phyloP scores from a whole-genome alignment of 352 stramenopile genomes.

The Phytophthora brassicae region DNA sequence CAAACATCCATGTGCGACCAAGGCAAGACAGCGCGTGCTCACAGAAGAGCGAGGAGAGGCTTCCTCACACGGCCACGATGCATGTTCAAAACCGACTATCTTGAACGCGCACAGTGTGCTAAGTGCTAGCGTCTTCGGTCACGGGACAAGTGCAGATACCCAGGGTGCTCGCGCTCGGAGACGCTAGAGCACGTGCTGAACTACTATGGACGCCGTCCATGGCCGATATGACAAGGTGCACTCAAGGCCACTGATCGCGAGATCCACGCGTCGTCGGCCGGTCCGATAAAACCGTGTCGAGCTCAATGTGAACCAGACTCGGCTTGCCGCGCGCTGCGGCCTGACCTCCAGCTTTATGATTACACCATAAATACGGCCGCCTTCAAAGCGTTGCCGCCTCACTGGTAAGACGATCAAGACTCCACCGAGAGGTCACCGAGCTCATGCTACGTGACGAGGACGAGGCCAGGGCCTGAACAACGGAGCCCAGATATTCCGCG shows the following conservation, averaged over 20 bases:
- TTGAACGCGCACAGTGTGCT: conserved; percentile 7
- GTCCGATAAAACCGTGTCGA: background rate
- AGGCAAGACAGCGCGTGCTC: background rate
- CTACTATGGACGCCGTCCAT: conserved; percentile 12
- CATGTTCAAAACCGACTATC: conserved; percentile 13
- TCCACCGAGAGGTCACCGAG: no score
- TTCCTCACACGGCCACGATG: conserved; percentile 11
- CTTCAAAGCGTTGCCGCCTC: no score
- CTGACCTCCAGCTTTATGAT: conserved; percentile 1
- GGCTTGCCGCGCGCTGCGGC: background rate
- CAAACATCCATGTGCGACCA: background rate
- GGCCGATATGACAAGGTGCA: conserved; percentile 8
- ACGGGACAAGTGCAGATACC: background rate
- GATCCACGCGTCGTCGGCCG: background rate
- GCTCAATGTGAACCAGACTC: conserved; percentile 14
- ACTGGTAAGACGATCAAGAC: no score
- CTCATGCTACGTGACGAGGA: no score
- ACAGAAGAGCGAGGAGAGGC: conserved; percentile 6
- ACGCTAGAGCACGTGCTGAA: conserved; percentile 24
- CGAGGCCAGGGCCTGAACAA: no score
- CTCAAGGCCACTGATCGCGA: conserved; percentile 13
- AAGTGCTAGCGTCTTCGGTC: conserved; percentile 1
- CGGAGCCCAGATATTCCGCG: no score
- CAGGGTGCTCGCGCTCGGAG: conserved; percentile 1
- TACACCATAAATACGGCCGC: conserved; percentile 9